Evolutionary conservation across 768 basidiomycete species (phyloP), one percentile per base, ranked within the genome.

Genomic region (Plicaturopsis crispa): DNA sequence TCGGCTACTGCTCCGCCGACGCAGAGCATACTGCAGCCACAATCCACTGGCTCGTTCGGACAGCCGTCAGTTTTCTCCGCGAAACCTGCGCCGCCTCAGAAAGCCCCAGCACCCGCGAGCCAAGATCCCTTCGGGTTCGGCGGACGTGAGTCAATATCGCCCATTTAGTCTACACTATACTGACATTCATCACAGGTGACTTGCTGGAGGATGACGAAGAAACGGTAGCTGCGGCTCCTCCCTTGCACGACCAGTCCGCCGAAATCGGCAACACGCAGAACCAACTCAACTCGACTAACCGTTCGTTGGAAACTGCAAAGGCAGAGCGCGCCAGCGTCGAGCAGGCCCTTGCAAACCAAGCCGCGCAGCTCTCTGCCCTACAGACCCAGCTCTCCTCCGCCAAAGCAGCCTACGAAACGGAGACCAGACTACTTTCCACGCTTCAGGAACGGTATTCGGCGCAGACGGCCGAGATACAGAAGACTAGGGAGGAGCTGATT

Each of bases 211-310:
- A 87, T 46, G 82, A 85, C 42, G 87, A 91, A 23, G 72, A 76
- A 7, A 60, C 66, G 18, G 55, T 57, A 2, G 59, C 68, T 4
- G 38, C 66, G 0, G 66, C 78, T 12, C 65, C 75, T 35, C 67
- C 73, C 26, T 52, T 81, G 5, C 77, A 82, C 4, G 82, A 91
- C 48, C 73, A 75, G 42, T 88, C 85, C 20, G 85, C 79, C 3
- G 86, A 92, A 53, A 84, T 97, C 39, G 90, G 88, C 5, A 93
- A 96, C 52, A 60, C 78, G 16, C 82, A 82, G 58, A 92, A 90
- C 49, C 86, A 93, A 48, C 66, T 96, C 32, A 70, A 73, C 48
- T 88, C 84, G 10, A 94, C 91, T 3, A 80, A 73, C 38, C 75
- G 67, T 22, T 80, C 86, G 18, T 59, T 93, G 8, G 72, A 81